Conservation (phyloP, 2,329 filamentous ascomycete genomes). For the Ploettnerulaceae sp. region DNA sequence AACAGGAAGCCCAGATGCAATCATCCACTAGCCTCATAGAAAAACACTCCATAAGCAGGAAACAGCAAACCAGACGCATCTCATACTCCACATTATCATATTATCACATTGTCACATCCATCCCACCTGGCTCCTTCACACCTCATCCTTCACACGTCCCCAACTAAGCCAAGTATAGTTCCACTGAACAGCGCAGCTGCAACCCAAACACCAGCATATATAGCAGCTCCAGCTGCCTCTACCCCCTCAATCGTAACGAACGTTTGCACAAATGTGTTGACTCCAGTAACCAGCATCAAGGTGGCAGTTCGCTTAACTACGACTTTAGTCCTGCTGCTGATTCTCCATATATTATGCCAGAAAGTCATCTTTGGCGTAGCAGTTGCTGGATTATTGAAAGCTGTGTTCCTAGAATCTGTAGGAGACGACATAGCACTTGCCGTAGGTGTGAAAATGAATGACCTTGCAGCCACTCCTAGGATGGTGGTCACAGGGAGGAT, state of each 20-base stretch:
- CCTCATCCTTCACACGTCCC: constrained; percentile 38
- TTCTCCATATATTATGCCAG: constrained; percentile 68
- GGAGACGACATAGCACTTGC: constrained; percentile 46
- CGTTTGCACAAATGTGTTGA: constrained; percentile 59
- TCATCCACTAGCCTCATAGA: background rate
- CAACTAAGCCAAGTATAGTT: constrained; percentile 46
- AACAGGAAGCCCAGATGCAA: constrained; percentile 3
- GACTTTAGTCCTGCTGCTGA: constrained; percentile 55
- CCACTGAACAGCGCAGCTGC: constrained; percentile 57
- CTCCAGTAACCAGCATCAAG: constrained; percentile 51
- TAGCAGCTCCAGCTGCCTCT: constrained; percentile 62
- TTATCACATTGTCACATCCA: background rate
- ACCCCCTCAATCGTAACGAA: constrained; percentile 64
- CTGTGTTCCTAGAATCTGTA: constrained; percentile 45
- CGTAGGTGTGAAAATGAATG: constrained; percentile 72
- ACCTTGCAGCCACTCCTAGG: constrained; percentile 65
- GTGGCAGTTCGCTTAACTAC: constrained; percentile 60
- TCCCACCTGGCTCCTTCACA: background rate
- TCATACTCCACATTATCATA: constrained; percentile 5
- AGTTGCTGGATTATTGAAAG: constrained; percentile 60
- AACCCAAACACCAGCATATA: constrained; percentile 74
- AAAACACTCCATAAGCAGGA: background rate
- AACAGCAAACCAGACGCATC: constrained; percentile 1
- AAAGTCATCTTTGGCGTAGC: constrained; percentile 67
- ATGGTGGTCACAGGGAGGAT: constrained; percentile 53